Base-by-base conservation (phyloP, 1,284 basidiomycete genomes). In the Rhodofomes roseus region DNA sequence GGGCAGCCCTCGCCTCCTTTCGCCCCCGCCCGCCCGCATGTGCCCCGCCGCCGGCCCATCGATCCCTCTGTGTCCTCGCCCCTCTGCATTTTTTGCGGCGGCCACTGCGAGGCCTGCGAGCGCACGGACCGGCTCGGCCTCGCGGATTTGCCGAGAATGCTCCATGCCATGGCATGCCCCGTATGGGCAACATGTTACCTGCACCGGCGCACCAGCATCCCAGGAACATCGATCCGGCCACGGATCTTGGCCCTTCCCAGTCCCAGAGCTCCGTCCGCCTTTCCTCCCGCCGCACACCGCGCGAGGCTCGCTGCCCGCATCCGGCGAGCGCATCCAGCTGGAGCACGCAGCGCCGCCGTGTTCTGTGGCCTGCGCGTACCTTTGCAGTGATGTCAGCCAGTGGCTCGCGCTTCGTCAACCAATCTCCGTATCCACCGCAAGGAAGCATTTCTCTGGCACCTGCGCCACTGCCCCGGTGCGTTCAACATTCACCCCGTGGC, bases 201-300 rank as follows among this genome's bases (percentile, higher is more conserved):
- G 16, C 31, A 34, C 31, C n/a, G n/a, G 11, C 31, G 27, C 43
- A 23, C 22, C 43, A 14, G 22, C 23, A 46, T 44, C 44, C 50
- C 50, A 51, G 50, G 50, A 37, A 52, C 50, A 52, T 52, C 34
- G 31, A 52, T 52, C 31, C 50, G 18, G 50, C 50, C 29, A 52
- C 50, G 50, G 50, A 52, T 52, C 50, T 52, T 36, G 31, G 16
- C 29, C 34, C 34, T 37, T 52, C 50, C 7, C 46, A 48, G 46
- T 48, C 50, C 27, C 50, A 52, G 31, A 34, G 29, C 20, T 52
- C 31, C 50, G 34, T 37, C 50, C 50, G 34, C 27, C 34, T 31
- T 22, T 37, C 31, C 12, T 36, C 31, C 50, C 31, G 18, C 34
- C n/a, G 22, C 18, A 4, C 31, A 34, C 11, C 31, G 31, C 31